These are phyloP conservation scores for Claviceps sp. DNA, from an alignment of 2,329 filamentous ascomycete genomes.

Conservation along the genomic window DNA sequence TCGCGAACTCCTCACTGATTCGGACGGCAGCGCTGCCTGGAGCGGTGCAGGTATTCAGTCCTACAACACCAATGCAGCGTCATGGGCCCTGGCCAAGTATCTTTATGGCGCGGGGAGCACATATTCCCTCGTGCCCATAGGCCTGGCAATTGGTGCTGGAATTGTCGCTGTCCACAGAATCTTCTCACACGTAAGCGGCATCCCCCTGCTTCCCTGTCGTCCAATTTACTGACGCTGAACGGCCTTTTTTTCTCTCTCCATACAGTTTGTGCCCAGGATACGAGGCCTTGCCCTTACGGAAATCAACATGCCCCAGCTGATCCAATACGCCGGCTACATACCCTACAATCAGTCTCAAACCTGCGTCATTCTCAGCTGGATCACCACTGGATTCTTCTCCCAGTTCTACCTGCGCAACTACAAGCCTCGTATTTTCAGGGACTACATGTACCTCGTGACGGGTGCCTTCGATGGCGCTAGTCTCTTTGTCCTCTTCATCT, in stretches of 20 bases:
- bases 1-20: conserved; percentile 24
- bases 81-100: conserved; percentile 23
- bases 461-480: conserved; percentile 40
- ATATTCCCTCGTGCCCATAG: conserved; percentile 25
- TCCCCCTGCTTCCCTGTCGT: not conserved
- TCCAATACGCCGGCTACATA: conserved; percentile 4
- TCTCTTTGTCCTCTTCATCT: conserved; percentile 14
- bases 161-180: conserved; percentile 8
- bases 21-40: conserved; percentile 31
- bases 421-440: conserved; percentile 35
- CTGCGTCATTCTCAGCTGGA: conserved; percentile 35
- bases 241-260: not conserved
- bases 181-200: not conserved
- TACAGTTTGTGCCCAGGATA: conserved; percentile 2
- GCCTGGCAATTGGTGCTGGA: conserved; percentile 28
- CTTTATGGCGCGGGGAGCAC: conserved; percentile 25
- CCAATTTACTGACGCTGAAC: too few species aligned
- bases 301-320: conserved; percentile 3
- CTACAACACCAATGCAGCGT: conserved; percentile 24
- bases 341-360: conserved; percentile 30
- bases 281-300: not conserved
- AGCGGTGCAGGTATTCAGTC: conserved; percentile 33
- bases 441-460: conserved; percentile 39
- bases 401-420: conserved; percentile 41
- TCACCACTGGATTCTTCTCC: conserved; percentile 31